Evolutionary conservation across 257 asterid species (phyloP).

Genomic region (Fraxinus excelsior): DNA sequence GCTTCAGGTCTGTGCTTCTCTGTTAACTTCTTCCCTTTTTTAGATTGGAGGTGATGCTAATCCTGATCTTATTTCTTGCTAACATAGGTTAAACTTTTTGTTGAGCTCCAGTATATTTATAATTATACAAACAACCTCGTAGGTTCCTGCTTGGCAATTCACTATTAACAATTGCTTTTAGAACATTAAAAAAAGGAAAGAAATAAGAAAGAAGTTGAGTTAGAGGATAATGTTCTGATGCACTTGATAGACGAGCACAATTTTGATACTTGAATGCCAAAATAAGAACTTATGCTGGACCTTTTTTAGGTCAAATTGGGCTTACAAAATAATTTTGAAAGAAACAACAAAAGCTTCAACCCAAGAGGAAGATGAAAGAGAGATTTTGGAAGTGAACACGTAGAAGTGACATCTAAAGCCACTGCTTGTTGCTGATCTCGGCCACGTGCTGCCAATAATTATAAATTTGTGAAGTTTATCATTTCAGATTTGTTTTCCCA

Average conservation of each 20-base stretch:
- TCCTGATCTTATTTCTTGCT: constrained; percentile 4
- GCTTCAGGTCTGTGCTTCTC: constrained; percentile 83
- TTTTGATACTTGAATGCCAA: neutral
- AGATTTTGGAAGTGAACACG: neutral
- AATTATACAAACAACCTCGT: neutral
- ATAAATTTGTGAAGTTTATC: neutral
- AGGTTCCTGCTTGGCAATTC: neutral
- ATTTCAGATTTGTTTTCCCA: neutral
- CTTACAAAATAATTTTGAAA: neutral
- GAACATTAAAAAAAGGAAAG: neutral
- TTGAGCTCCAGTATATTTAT: neutral
- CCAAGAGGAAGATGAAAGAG: neutral
- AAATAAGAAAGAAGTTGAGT: neutral
- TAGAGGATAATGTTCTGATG: neutral
- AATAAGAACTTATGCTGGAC: neutral
- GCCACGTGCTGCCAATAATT: neutral
- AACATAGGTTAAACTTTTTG: neutral
- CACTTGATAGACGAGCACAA: neutral
- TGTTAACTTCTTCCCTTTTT: neutral
- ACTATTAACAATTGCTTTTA: neutral
- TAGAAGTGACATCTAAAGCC: neutral
- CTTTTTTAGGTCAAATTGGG: neutral
- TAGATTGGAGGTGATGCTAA: neutral
- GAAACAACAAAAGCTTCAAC: neutral
- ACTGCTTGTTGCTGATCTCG: neutral